Evolutionary conservation across 1,284 basidiomycete genomes (phyloP).

Genomic region (Sanghuangporus baumii): DNA sequence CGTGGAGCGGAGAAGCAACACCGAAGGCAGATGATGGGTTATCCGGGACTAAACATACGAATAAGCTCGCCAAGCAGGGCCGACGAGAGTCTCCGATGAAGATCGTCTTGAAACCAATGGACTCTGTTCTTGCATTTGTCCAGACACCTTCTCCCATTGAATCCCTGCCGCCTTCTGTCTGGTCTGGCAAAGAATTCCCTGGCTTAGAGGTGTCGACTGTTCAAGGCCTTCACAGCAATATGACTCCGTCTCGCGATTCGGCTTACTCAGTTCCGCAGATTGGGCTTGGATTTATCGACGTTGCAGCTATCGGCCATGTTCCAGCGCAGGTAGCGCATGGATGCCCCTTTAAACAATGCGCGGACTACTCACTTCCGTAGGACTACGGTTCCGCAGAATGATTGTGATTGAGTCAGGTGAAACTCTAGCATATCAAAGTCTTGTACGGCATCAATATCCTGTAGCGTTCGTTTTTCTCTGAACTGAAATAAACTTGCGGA

Average conservation of each 20-base stretch:
- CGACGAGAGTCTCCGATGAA: neutral
- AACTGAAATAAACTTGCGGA: neutral
- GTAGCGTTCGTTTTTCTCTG: neutral
- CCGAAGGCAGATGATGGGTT: neutral
- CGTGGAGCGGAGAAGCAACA: neutral
- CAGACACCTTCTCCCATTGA: neutral
- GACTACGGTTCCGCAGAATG: too few relatives aligned
- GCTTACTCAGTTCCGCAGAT: too few relatives aligned
- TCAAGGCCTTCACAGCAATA: neutral
- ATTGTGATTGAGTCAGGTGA: too few relatives aligned
- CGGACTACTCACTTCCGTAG: too few relatives aligned
- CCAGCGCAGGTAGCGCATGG: too few relatives aligned
- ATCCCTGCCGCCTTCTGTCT: neutral
- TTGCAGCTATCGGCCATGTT: too few relatives aligned
- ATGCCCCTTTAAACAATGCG: too few relatives aligned
- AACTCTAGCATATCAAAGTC: too few relatives aligned
- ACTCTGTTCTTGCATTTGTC: neutral
- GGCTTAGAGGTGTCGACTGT: neutral
- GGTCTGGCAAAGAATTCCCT: neutral
- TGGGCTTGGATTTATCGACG: too few relatives aligned
- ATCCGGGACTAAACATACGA: neutral
- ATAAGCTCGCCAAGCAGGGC: neutral
- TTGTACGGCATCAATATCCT: neutral
- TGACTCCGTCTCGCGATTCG: too few relatives aligned
- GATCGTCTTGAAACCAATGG: neutral